Evolutionary conservation across 1,139 yeast species (phyloP).

Genomic region (Diutina pseudorugosa): DNA sequence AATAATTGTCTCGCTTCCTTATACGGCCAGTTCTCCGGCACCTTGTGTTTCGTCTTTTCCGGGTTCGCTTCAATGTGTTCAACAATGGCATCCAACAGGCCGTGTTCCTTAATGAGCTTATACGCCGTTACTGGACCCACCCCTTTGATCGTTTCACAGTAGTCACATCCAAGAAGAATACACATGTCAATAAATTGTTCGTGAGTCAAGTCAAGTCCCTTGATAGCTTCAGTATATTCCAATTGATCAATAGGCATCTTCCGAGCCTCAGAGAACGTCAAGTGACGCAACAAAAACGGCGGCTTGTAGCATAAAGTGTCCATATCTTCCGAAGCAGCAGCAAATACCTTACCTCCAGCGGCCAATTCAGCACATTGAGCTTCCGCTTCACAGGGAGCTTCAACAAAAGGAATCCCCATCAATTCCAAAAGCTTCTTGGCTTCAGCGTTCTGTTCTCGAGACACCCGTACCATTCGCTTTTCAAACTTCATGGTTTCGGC

Average conservation of each 20-base stretch:
- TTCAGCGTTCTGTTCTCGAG: conserved; percentile 86
- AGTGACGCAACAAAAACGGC: conserved; percentile 70
- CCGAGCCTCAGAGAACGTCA: conserved; percentile 88
- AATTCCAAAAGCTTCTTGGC: conserved; percentile 66
- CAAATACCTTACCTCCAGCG: conserved; percentile 77
- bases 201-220: conserved; percentile 60
- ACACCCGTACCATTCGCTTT: conserved; percentile 78
- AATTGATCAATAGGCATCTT: conserved; percentile 89
- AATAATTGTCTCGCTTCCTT: conserved; percentile 80
- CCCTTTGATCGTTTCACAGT: conserved; percentile 89
- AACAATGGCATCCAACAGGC: conserved; percentile 65
- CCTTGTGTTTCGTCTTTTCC: conserved; percentile 55
- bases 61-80: conserved; percentile 49
- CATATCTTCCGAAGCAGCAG: conserved; percentile 99
- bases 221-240: conserved; percentile 52
- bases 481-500: conserved; percentile 71
- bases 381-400: conserved; percentile 97
- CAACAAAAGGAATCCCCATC: conserved; percentile 92
- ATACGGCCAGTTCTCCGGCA: conserved; percentile 94
- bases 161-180: conserved; percentile 90
- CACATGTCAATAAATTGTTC: conserved; percentile 82
- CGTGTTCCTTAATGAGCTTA: conserved; percentile 79
- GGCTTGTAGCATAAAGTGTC: conserved; percentile 91
- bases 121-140: conserved; percentile 93
- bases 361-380: conserved; percentile 97